phyloP scores from a whole-genome alignment of 2,329 filamentous ascomycete genomes.

The Cercospora sp. region DNA sequence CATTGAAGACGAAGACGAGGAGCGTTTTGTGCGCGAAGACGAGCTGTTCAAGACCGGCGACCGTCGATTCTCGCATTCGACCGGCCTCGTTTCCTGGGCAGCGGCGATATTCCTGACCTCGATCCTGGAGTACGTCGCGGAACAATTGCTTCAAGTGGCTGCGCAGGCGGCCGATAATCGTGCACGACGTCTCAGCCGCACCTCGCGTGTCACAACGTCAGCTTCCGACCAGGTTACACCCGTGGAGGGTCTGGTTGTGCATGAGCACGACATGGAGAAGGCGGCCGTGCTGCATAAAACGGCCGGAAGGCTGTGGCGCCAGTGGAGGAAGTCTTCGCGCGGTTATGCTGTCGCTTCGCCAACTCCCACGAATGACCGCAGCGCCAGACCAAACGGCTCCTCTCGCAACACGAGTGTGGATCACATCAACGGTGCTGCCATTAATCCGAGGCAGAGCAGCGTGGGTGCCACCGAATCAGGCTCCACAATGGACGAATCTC shows the following conservation, averaged over 20 bases:
- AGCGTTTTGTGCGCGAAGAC: conserved; percentile 80
- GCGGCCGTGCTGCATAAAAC: conserved; percentile 80
- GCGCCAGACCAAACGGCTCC: conserved; percentile 20
- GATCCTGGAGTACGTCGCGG: conserved; percentile 89
- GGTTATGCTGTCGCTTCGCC: conserved; percentile 22
- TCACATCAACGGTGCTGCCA: conserved; percentile 18
- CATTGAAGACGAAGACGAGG: conserved; percentile 97
- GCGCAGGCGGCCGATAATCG: conserved; percentile 79
- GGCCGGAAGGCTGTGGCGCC: conserved; percentile 85
- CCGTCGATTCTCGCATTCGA: conserved; percentile 53
- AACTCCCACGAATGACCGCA: conserved; percentile 18
- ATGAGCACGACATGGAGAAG: conserved; percentile 89
- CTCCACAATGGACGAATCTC: conserved; percentile 28
- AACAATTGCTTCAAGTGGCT: conserved; percentile 84
- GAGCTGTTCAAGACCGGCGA: conserved; percentile 64
- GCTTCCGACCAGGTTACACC: conserved; percentile 27
- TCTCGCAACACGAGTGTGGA: conserved; percentile 26
- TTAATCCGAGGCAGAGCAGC: conserved; percentile 27
- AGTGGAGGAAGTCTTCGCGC: conserved; percentile 89
- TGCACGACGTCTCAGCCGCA: conserved; percentile 45
- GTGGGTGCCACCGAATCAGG: conserved; percentile 28
- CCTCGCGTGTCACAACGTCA: conserved; percentile 23
- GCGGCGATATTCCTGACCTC: conserved; percentile 96
- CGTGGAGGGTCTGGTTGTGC: conserved; percentile 53
- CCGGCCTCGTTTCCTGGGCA: conserved; percentile 71